Percentiles rank a stretch among this genome's conserved stretches.
Conservation (phyloP, 2,329 filamentous ascomycete genomes). For the Pseudovirgaria hyperparasitica region DNA sequence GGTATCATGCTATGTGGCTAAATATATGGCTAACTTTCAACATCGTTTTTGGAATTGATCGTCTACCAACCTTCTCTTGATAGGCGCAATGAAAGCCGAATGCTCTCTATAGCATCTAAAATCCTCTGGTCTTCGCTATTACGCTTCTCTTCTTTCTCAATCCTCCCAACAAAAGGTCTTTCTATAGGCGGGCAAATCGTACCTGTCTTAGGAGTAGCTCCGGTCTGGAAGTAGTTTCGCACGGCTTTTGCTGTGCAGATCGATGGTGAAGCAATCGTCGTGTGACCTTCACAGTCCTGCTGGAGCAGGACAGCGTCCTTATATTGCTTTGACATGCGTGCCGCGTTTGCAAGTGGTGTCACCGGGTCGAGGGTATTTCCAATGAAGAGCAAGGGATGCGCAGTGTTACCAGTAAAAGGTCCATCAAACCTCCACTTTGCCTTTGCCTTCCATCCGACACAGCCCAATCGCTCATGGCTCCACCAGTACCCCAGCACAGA, state of each 20-base stretch:
- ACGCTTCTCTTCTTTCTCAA: too few species aligned
- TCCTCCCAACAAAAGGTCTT: too few species aligned
- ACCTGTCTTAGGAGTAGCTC: slow-evolving; percentile 29
- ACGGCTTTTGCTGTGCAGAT: slow-evolving; percentile 22
- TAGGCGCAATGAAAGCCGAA: too few species aligned
- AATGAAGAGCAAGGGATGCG: slow-evolving; percentile 44
- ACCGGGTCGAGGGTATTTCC: slow-evolving; percentile 47
- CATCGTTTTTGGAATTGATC: too few species aligned
- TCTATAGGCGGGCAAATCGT: slow-evolving; percentile 37
- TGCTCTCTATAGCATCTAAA: too few species aligned
- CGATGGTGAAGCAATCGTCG: slow-evolving; percentile 23
- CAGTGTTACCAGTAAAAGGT: slow-evolving; percentile 25
- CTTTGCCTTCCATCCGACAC: slow-evolving; percentile 24
- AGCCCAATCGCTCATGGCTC: slow-evolving; percentile 24
- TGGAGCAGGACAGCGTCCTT: slow-evolving; percentile 31
- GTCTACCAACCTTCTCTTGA: too few species aligned
- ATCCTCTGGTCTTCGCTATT: too few species aligned
- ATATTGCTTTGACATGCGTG: slow-evolving; percentile 27
- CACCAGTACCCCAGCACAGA: slow-evolving; percentile 23
- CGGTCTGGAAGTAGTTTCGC: slow-evolving; percentile 27
- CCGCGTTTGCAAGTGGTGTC: slow-evolving; percentile 39
- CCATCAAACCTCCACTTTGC: slow-evolving; percentile 20
- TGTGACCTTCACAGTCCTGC: slow-evolving; percentile 36
- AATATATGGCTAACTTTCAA: too few species aligned
- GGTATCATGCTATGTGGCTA: too few species aligned